Evolutionary conservation across 306 rosid species (phyloP), one percentile per base, ranked within the genome.

Genomic region (Purshia tridentata): DNA sequence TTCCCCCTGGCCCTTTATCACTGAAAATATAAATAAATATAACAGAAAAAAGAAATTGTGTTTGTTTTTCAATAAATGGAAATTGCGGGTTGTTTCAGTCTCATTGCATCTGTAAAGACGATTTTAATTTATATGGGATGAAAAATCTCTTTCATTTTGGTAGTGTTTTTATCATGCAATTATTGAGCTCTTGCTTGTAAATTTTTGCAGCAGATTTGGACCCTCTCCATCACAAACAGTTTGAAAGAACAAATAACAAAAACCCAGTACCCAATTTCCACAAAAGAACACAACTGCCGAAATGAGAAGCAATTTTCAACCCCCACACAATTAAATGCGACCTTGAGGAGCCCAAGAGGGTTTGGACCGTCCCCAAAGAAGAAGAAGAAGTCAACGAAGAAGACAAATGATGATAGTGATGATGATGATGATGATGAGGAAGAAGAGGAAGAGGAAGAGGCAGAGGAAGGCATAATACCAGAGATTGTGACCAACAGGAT

Each of bases 401-500:
- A 82, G 64, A 60, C 67, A 1, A 81, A 52, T 1, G 52, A 59
- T 10, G 79, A 40, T 8, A 37, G 59, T 7, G 77, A 63, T 1
- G 82, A 79, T 0, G 86, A 78, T 0, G 80, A 80, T 0, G 83
- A 81, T 0, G 80, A 71, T 0, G 86, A 80, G 0, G 87, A 74
- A 0, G 86, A 81, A 0, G 93, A 80, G 0, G 89, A 78, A 1
- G 89, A 73, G 2, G 86, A 78, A 0, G 85, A 69, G 20, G 29
- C 48, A 64, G 96, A 86, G 1, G 60, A 65, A 16, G 96, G 92
- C 7, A 79, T 93, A 4, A 93, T 93, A 78, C 98, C 96, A 8
- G 98, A 93, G 80, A 65, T 89, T 4, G 98, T 93, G 86, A 93
- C 98, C 19, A 91, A 91, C 73, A 89, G 97, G 47, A 91, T 93